A percentile compares a stretch with the other conserved stretches of the same genome.
These are phyloP conservation scores for Patellifolia procumbens DNA, from an alignment of 179 eudicot genomes.

Conservation along the genomic window DNA sequence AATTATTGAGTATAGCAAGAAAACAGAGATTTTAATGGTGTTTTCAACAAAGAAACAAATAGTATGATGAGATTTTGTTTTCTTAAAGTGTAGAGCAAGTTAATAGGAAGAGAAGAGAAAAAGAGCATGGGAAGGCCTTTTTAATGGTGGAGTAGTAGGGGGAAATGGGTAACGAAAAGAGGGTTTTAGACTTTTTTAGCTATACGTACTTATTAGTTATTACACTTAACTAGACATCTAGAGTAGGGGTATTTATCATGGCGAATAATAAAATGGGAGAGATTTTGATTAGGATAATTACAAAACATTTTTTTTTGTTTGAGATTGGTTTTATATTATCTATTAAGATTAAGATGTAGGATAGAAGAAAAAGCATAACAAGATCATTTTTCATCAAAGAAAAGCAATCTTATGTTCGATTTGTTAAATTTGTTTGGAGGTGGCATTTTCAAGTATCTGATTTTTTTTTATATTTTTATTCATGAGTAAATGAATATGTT, in stretches of 20 bases:
- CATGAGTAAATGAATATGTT: too few species aligned
- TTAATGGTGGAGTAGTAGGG: background rate
- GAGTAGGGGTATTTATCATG: background rate
- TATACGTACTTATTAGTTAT: too few species aligned
- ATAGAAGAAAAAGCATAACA: too few species aligned
- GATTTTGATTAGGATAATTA: background rate
- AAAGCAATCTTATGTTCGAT: too few species aligned
- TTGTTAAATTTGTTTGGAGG: too few species aligned
- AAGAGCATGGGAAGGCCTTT: background rate
- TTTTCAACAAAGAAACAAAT: slow-evolving; percentile 4
- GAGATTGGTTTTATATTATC: background rate
- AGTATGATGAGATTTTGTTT: background rate
- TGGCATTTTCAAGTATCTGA: too few species aligned
- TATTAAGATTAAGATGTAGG: background rate
- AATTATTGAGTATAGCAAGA: background rate
- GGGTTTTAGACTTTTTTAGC: background rate
- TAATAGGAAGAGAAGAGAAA: background rate
- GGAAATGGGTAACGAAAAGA: background rate
- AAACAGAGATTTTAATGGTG: background rate
- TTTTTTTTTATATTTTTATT: too few species aligned
- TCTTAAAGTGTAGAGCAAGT: background rate
- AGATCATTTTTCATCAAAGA: too few species aligned
- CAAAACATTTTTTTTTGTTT: background rate
- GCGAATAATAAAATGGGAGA: background rate
- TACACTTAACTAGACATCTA: too few species aligned